phyloP scores from a whole-genome alignment of 2,329 filamentous ascomycete genomes.

The Lachnellula subtilissima region DNA sequence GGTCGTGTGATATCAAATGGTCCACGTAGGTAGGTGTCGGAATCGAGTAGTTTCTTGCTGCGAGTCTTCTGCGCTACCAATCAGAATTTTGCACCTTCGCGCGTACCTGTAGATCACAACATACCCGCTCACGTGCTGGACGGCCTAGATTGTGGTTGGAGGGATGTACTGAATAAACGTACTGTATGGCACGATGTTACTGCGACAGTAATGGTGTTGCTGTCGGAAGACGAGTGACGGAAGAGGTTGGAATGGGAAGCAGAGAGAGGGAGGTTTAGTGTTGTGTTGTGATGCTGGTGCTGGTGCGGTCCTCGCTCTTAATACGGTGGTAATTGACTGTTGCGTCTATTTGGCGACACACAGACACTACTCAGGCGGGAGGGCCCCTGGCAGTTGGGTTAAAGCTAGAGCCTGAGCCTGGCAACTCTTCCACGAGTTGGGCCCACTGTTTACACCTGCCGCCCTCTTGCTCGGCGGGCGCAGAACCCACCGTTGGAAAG shows the following conservation, averaged over 20 bases:
- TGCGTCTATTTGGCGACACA: slow-evolving; percentile 3
- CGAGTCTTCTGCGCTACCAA: slow-evolving; percentile 21
- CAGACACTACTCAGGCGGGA: not conserved
- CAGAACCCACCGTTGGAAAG: not conserved
- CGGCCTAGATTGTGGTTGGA: slow-evolving; percentile 7
- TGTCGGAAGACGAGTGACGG: not conserved
- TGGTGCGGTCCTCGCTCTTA: not conserved
- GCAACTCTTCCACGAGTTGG: not conserved
- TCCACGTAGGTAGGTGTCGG: slow-evolving; percentile 26
- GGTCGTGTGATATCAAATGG: slow-evolving; percentile 18
- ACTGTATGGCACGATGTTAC: slow-evolving; percentile 1
- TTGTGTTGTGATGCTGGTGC: not conserved
- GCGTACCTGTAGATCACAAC: slow-evolving; percentile 24
- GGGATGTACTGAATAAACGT: slow-evolving; percentile 7
- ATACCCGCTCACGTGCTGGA: slow-evolving; percentile 32
- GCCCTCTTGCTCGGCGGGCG: slow-evolving; percentile 1
- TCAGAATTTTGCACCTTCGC: slow-evolving; percentile 18
- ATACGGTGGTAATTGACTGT: not conserved
- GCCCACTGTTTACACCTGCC: not conserved
- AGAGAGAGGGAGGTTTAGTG: slow-evolving; percentile 1
- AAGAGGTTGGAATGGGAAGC: not conserved
- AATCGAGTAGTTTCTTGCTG: slow-evolving; percentile 12
- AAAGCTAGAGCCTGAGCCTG: not conserved
- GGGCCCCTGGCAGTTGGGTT: not conserved
- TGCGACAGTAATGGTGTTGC: not conserved